Conservation (phyloP, 2,329 filamentous ascomycete genomes). For the Exophiala oligosperma region DNA sequence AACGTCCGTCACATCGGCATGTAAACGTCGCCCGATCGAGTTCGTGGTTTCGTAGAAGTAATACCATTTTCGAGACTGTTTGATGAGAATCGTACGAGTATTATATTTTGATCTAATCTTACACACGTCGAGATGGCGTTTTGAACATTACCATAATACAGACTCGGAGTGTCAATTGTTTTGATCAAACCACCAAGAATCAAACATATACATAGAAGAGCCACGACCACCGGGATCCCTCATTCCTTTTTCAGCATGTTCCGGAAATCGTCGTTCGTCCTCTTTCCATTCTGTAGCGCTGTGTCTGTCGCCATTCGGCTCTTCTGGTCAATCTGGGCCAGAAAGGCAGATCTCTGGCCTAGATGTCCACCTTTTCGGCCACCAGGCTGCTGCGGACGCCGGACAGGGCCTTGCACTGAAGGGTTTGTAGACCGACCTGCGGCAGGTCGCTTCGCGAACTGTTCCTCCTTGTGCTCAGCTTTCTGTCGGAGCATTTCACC, state of each 20-base stretch:
- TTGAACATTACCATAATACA: too few relatives aligned
- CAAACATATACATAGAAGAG: not conserved
- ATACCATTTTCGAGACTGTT: too few relatives aligned
- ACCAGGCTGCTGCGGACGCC: constrained; percentile 48
- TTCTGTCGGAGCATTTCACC: constrained; percentile 49
- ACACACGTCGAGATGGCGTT: too few relatives aligned
- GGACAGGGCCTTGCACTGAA: constrained; percentile 39
- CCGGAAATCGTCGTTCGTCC: constrained; percentile 61
- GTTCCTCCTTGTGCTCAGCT: constrained; percentile 42
- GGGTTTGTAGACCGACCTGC: constrained; percentile 31
- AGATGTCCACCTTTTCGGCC: constrained; percentile 28
- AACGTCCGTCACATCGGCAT: constrained; percentile 33
- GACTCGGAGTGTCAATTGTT: too few relatives aligned
- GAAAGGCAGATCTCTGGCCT: constrained; percentile 14
- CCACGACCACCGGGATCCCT: not conserved
- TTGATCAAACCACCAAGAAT: not conserved
- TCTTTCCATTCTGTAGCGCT: constrained; percentile 32
- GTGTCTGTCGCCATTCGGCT: not conserved
- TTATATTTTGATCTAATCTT: too few relatives aligned
- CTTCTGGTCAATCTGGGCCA: constrained; percentile 21
- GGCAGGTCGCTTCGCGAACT: constrained; percentile 42
- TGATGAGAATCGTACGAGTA: too few relatives aligned
- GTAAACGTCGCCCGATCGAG: constrained; percentile 51
- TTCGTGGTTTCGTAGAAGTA: not conserved
- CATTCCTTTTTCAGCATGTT: constrained; percentile 21